Conservation (phyloP, 495 filamentous ascomycete genomes). For the Saxophila tyrrhenica region DNA sequence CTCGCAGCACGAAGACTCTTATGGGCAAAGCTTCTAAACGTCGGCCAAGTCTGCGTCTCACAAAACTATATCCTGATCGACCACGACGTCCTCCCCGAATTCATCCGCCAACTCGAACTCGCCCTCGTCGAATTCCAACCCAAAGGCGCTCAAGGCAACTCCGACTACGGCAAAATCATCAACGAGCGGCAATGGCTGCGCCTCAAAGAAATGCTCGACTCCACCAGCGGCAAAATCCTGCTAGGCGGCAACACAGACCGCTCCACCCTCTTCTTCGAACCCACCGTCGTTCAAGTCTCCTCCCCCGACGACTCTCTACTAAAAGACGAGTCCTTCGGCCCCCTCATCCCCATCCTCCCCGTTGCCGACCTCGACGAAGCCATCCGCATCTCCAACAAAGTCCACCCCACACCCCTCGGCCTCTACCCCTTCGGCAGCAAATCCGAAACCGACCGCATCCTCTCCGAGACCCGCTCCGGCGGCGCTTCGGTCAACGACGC, state of each 20-base stretch:
- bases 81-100: constrained; percentile 53
- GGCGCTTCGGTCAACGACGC: constrained; percentile 36
- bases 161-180: constrained; percentile 68
- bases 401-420: constrained; percentile 69
- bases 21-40: constrained; percentile 78
- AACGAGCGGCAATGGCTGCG: constrained; percentile 66
- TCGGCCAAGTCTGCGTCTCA: constrained; percentile 78
- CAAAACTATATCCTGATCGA: constrained; percentile 87
- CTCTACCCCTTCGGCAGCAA: constrained; percentile 77
- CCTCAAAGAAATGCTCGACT: constrained; percentile 80
- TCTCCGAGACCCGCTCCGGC: constrained; percentile 29
- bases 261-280: constrained; percentile 68
- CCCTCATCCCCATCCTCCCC: constrained; percentile 68
- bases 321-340: constrained; percentile 77
- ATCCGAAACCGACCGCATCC: constrained; percentile 51
- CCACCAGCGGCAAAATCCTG: constrained; percentile 69
- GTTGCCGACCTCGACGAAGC: constrained; percentile 70
- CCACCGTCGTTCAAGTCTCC: constrained; percentile 69
- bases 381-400: constrained; percentile 59
- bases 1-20: constrained; percentile 75
- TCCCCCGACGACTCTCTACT: constrained; percentile 67
- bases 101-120: constrained; percentile 63
- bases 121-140: constrained; percentile 74
- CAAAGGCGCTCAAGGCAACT: constrained; percentile 59
- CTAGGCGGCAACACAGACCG: constrained; percentile 76